Conservation (phyloP, 805 yeast species). For the Candida verbasci region DNA sequence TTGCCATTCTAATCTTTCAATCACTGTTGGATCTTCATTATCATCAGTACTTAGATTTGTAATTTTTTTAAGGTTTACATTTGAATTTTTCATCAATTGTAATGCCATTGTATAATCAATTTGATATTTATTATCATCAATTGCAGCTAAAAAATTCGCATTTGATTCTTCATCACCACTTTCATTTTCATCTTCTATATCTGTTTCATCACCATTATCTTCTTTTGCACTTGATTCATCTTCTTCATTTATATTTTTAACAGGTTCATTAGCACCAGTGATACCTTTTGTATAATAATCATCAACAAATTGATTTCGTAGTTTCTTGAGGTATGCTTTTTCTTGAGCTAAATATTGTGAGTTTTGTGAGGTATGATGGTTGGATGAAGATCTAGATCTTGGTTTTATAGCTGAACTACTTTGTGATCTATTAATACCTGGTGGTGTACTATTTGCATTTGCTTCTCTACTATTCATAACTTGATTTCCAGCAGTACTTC, state of each 20-base stretch:
- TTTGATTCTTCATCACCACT: constrained; percentile 8
- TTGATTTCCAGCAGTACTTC: neutral
- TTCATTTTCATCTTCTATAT: constrained; percentile 5
- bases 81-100: constrained; percentile 27
- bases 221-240: constrained; percentile 17
- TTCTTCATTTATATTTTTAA: constrained; percentile 14
- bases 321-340: constrained; percentile 56
- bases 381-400: constrained; percentile 15
- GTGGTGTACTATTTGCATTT: neutral
- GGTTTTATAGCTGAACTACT: neutral
- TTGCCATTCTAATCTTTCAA: constrained; percentile 93
- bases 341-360: constrained; percentile 56
- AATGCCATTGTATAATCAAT: constrained; percentile 43
- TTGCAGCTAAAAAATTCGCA: constrained; percentile 32
- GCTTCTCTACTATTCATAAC: neutral
- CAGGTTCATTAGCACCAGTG: constrained; percentile 32
- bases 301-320: constrained; percentile 57
- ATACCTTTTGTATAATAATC: constrained; percentile 73
- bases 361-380: constrained; percentile 8
- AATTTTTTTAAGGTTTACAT: constrained; percentile 24
- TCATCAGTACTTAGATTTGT: constrained; percentile 34
- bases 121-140: constrained; percentile 43
- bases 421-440: constrained; percentile 1
- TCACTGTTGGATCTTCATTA: constrained; percentile 43
- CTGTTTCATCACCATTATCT: constrained; percentile 11